Percentiles rank a stretch among this genome's conserved stretches.
phyloP scores from a whole-genome alignment of 2,329 filamentous ascomycete species.

The Boeremia exigua region DNA sequence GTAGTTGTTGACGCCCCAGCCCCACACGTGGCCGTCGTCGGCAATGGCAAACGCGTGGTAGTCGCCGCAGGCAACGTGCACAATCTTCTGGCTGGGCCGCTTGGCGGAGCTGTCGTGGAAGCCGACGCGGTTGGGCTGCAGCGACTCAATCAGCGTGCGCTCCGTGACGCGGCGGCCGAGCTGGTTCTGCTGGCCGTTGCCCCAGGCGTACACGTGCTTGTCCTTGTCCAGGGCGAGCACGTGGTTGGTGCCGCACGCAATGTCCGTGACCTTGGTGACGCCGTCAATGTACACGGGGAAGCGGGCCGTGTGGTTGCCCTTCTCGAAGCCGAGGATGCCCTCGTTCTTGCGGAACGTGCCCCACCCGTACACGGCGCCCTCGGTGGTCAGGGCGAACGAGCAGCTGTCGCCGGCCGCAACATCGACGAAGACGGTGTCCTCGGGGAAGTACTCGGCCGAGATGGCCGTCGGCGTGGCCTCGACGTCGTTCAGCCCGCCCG shows the following conservation, averaged over 20 bases:
- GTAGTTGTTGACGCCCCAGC: constrained; percentile 89
- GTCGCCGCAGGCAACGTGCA: constrained; percentile 70
- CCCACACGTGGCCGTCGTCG: constrained; percentile 72
- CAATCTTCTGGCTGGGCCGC: constrained; percentile 58
- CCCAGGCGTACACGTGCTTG: constrained; percentile 73
- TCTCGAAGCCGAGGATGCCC: constrained; percentile 69
- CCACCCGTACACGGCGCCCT: constrained; percentile 81
- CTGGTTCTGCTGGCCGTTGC: constrained; percentile 74
- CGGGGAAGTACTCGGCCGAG: constrained; percentile 61
- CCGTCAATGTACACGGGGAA: constrained; percentile 63
- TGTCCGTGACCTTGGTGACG: constrained; percentile 69
- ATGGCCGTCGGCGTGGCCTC: constrained; percentile 72
- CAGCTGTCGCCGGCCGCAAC: constrained; percentile 76
- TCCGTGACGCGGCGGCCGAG: constrained; percentile 70
- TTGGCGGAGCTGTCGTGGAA: constrained; percentile 52
- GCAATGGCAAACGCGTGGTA: constrained; percentile 83
- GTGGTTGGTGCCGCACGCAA: constrained; percentile 74
- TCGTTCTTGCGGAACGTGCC: constrained; percentile 78
- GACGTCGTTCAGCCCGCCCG: constrained; percentile 72
- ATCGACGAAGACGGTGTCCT: constrained; percentile 68
- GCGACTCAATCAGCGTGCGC: constrained; percentile 60
- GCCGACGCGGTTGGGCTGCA: constrained; percentile 64
- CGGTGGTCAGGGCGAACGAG: constrained; percentile 76
- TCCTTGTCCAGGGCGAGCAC: constrained; percentile 70
- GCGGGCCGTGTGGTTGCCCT: constrained; percentile 47